phyloP scores from a whole-genome alignment of 2,329 filamentous ascomycete genomes.

The Fusarium sublunatum region DNA sequence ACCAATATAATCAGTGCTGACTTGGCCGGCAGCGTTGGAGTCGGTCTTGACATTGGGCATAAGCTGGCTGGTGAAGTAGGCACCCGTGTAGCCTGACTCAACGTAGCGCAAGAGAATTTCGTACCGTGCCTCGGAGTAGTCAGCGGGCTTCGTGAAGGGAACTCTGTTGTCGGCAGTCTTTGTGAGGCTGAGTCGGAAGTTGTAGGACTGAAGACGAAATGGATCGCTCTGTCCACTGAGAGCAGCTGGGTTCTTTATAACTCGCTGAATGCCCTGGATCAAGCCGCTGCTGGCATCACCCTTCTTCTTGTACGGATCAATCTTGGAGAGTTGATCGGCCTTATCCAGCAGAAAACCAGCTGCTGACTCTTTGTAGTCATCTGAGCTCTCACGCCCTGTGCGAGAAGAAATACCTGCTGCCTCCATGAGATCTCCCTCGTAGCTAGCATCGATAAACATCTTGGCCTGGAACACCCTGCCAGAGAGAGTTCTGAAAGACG shows the following conservation, averaged over 20 bases:
- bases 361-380: constrained; percentile 25
- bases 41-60: constrained; percentile 40
- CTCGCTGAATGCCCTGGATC: constrained; percentile 22
- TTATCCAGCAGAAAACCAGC: constrained; percentile 25
- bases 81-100: constrained; percentile 29
- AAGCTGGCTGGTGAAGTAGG: constrained; percentile 32
- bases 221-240: constrained; percentile 19
- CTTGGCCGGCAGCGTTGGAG: constrained; percentile 28
- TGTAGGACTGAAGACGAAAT: constrained; percentile 35
- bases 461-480: constrained; percentile 28
- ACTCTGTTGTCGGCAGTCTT: constrained; percentile 15
- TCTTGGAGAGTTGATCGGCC: constrained; percentile 10
- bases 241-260: constrained; percentile 12
- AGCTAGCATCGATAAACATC: constrained; percentile 40
- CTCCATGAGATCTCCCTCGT: constrained; percentile 40
- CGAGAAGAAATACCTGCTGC: constrained; percentile 32
- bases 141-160: constrained; percentile 30
- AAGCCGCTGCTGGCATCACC: constrained; percentile 23
- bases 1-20: constrained; percentile 37
- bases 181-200: constrained; percentile 35
- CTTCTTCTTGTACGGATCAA: constrained; percentile 31
- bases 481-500: constrained; percentile 26
- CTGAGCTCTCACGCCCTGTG: constrained; percentile 27
- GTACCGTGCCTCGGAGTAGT: constrained; percentile 31
- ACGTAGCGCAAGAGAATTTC: constrained; percentile 36